Base-by-base conservation (phyloP, 176 grass and related monocot species). In the Elaeis guineensis region DNA sequence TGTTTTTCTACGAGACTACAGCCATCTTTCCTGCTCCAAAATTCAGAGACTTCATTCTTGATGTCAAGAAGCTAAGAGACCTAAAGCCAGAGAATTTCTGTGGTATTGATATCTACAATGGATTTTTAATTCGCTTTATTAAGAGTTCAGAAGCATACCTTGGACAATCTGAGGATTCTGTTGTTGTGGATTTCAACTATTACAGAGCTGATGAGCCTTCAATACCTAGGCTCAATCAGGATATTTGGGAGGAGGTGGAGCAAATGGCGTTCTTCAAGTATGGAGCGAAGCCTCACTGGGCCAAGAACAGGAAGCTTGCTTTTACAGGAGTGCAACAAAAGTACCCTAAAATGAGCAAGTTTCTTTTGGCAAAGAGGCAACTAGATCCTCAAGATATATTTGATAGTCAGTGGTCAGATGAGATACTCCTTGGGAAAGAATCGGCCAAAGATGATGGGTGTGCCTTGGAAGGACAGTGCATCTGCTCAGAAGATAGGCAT, bases 181-280 rank as follows among this genome's bases (percentile, higher is more conserved):
- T 97, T 3, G 87, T 82, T 20, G 66, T 88, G 57, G 84, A 97
- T 65, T 97, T 97, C 73, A 97, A 91, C 78, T 97, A 97, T 71
- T 97, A 87, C 35, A 80, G 92, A 35, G 72, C 92, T 5, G 53
- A 77, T 0, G 69, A 85, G 26, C 68, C 72, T 17, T 56, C 75
- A 19, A 24, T 66, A 29, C 75, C 84, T 6, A 69, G 87, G 62
- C 72, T 97, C 11, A 66, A 72, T 66, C 65, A 73, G 78, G 92
- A 97, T 72, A 62, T 89, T 62, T 85, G 81, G 87, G 92, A 97
- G 69, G 87, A 91, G 81, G 85, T 91, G 56, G 87, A 91, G 74
- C 92, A 97, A 77, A 73, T 97, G 66, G 92, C 92, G 48, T 91
- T 97, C 65, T 59, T 76, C 15, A 97, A 85, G 74, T 71, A 91